Base-by-base conservation (phyloP, 495 filamentous ascomycete species). In the Lasiosphaeria miniovina region DNA sequence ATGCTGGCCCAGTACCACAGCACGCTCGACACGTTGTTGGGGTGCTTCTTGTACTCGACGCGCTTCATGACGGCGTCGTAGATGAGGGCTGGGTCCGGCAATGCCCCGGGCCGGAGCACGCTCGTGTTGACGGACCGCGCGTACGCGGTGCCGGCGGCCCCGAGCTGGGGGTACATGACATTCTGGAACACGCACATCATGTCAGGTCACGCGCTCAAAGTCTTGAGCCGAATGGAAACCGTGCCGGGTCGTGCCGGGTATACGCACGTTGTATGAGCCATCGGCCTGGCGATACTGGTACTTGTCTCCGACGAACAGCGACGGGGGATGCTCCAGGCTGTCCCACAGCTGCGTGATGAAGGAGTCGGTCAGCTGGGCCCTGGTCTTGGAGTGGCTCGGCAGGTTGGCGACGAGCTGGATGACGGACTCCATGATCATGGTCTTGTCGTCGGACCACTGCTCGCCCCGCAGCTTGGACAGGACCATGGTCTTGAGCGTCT, bases 1-100 rank as follows among this genome's bases (percentile, higher is more conserved):
- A 96, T 90, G 14, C 86, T 89, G 6, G 91, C 92, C 68, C 92
- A 83, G 63, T 97, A 93, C 80, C 92, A 97, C 11, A 97, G 75
- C 57, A 96, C 81, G 66, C 89, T 93, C 1, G 91, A 96, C 17
- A 96, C 86, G 62, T 89, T 88, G 66, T 89, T 93, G 8, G 78
- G 77, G 52, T 80, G 77, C 54, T 74, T 72, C 53, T 71, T 70
- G 65, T 75, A 81, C 54, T 75, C 66, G 14, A 68, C 72, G 11
- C 77, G 70, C 68, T 75, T 78, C 78, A 81, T 81, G 56, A 81
- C 69, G 31, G 84, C 82, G 68, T 96, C 93, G 60, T 93, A 97
- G 33, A 97, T 77, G 4, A 87, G 80, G 15, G 77, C 82, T 0
- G 93, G 86, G 65, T 95, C 91, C 2, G 92, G 93, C 40, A 87